Percentiles rank a stretch among this genome's conserved stretches.
phyloP scores from a whole-genome alignment of 2,329 filamentous ascomycete genomes.

The Aspergillus viridinutans region DNA sequence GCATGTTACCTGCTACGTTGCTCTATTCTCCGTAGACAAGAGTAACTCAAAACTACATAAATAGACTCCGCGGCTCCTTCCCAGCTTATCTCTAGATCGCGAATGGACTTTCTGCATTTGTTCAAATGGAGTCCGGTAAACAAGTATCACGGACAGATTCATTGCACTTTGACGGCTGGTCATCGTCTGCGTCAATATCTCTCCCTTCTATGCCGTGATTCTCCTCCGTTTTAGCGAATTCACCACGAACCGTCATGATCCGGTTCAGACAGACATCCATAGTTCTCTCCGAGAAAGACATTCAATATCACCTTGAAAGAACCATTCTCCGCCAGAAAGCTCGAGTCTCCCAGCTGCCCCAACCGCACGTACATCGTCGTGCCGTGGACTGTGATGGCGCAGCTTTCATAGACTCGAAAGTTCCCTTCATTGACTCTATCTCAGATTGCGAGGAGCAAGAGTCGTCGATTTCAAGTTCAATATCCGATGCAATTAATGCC shows the following conservation, averaged over 20 bases:
- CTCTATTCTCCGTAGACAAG: neutral
- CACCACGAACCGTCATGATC: slow-evolving; percentile 27
- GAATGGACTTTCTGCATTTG: neutral
- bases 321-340: slow-evolving; percentile 12
- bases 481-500: neutral
- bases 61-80: neutral
- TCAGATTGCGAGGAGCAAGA: neutral
- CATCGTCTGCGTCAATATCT: neutral
- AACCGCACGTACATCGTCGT: slow-evolving; percentile 11
- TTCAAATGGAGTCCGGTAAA: neutral
- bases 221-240: neutral
- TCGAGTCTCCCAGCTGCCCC: slow-evolving; percentile 13
- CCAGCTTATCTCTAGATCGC: neutral
- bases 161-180: neutral
- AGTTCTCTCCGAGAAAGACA: slow-evolving; percentile 28
- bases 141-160: neutral
- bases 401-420: slow-evolving; percentile 5
- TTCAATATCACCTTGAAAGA: slow-evolving; percentile 27
- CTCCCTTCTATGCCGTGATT: neutral
- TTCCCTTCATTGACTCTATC: neutral
- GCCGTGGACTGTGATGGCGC: slow-evolving; percentile 8
- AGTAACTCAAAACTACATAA: neutral
- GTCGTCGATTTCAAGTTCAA: slow-evolving; percentile 3
- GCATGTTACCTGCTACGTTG: neutral
- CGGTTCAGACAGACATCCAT: slow-evolving; percentile 32